These are phyloP conservation scores for Scytalidium lignicola DNA, from an alignment of 2,329 filamentous ascomycete species.

Conservation along the genomic window DNA sequence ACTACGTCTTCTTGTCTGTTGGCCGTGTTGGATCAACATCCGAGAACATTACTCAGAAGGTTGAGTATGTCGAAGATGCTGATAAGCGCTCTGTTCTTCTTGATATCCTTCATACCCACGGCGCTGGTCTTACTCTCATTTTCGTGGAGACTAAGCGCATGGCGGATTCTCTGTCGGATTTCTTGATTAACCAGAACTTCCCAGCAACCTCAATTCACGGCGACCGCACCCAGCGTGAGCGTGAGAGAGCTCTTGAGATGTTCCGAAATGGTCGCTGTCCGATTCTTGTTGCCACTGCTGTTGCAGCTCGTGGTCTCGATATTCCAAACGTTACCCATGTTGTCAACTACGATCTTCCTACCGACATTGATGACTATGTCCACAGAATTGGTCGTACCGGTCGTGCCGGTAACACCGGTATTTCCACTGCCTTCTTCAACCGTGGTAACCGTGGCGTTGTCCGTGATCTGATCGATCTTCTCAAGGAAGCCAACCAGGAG, in stretches of 20 bases:
- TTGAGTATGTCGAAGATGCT: constrained; percentile 93
- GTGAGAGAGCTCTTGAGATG: constrained; percentile 95
- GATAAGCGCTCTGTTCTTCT: constrained; percentile 98
- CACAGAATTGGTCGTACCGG: constrained; percentile 99
- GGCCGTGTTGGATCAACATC: constrained; percentile 98
- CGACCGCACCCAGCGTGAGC: constrained; percentile 96
- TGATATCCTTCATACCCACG: constrained; percentile 94
- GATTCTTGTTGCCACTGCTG: constrained; percentile 93
- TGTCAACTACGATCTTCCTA: constrained; percentile 98
- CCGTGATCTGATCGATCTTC: constrained; percentile 89
- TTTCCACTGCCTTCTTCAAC: constrained; percentile 99
- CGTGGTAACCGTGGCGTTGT: constrained; percentile 98
- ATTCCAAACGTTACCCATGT: constrained; percentile 97
- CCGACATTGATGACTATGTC: constrained; percentile 97
- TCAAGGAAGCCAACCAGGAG: constrained; percentile 99
- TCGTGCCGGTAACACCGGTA: constrained; percentile 98
- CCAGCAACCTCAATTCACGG: constrained; percentile 98
- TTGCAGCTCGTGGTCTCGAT: constrained; percentile 73
- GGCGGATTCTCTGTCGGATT: constrained; percentile 96
- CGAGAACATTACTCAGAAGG: constrained; percentile 99
- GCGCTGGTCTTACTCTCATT: constrained; percentile 83
- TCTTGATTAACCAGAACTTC: constrained; percentile 98
- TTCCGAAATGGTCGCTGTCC: constrained; percentile 95
- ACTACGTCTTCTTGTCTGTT: constrained; percentile 98
- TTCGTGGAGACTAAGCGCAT: constrained; percentile 99